Evolutionary conservation across 257 asterid species (phyloP), one percentile per base, ranked within the genome.

Genomic region (Leptodermis oblonga): DNA sequence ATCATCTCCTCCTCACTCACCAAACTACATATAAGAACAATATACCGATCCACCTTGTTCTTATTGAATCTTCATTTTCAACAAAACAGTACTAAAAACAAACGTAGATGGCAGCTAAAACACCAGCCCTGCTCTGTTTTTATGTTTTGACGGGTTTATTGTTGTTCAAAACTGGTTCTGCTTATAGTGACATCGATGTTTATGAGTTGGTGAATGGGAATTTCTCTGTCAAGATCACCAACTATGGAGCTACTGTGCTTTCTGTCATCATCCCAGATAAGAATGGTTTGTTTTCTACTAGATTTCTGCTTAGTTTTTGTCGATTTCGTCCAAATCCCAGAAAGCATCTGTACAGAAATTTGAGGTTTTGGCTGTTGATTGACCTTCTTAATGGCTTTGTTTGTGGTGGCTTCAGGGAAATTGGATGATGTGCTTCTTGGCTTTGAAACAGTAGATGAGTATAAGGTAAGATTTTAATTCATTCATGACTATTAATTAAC

Each of bases 401-500:
- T 12, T 30, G 20, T 28, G 37, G 1, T 34, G 58, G n/a, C 18
- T 53, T n/a, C 86, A 90, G 98, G 97, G 41, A 86, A 88, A 73
- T 58, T 88, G 41, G 97, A 82, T 60, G 98, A 92, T 74, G 65
- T 90, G 52, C 84, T 90, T 83, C 95, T 92, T 52, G 98, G 95
- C 41, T 92, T 18, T 73, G 70, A 73, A 20, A 77, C 96, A 31
- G 17, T 86, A 3, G 89, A 86, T 69, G 87, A 41, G 10, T 92
- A 92, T 83, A 90, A 88, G 97, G 98, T 82, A 17, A 46, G 85
- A n/a, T n/a, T n/a, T n/a, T n/a, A n/a, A n/a, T n/a, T n/a, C n/a
- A n/a, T n/a, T n/a, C n/a, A n/a, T n/a, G n/a, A n/a, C n/a, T n/a
- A n/a, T n/a, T n/a, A n/a, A n/a, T n/a, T n/a, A n/a, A n/a, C n/a